Conservation (phyloP, 2,329 filamentous ascomycete genomes). For the Fusarium annulatum region DNA sequence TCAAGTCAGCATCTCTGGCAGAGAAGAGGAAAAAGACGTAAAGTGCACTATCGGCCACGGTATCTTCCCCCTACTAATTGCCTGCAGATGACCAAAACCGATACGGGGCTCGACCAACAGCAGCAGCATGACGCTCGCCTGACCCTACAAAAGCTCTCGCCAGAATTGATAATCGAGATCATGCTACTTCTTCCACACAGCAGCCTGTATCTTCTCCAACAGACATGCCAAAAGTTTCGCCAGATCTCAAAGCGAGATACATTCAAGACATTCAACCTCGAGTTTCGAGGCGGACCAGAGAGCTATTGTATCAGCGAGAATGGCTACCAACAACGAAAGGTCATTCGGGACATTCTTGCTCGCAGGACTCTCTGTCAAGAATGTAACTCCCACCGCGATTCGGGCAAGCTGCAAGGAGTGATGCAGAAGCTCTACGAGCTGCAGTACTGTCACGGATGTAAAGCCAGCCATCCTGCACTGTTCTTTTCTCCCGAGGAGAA, state of each 20-base stretch:
- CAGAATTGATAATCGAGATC: constrained; percentile 14
- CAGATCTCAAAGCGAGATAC: not conserved
- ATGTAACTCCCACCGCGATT: not conserved
- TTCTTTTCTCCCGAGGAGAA: constrained; percentile 3
- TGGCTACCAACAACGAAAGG: not conserved
- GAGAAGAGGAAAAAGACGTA: not conserved
- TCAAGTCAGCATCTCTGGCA: not conserved
- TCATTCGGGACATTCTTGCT: not conserved
- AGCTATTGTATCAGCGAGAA: constrained; percentile 2
- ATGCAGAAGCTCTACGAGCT: constrained; percentile 11
- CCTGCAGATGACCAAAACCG: not conserved
- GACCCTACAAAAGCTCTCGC: not conserved
- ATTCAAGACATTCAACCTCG: not conserved
- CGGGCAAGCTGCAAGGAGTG: not conserved
- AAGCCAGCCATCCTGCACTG: not conserved
- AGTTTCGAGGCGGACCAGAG: not conserved
- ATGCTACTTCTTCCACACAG: constrained; percentile 4
- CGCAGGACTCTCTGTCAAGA: not conserved
- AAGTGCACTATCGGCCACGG: no score
- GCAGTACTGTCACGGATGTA: not conserved
- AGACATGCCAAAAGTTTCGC: constrained; percentile 1
- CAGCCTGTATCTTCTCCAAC: constrained; percentile 2
- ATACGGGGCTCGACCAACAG: not conserved
- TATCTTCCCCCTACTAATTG: not conserved
- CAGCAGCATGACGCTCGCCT: not conserved